Conservation (phyloP, 2,329 filamentous ascomycete species). For the Macroventuria anomochaeta region DNA sequence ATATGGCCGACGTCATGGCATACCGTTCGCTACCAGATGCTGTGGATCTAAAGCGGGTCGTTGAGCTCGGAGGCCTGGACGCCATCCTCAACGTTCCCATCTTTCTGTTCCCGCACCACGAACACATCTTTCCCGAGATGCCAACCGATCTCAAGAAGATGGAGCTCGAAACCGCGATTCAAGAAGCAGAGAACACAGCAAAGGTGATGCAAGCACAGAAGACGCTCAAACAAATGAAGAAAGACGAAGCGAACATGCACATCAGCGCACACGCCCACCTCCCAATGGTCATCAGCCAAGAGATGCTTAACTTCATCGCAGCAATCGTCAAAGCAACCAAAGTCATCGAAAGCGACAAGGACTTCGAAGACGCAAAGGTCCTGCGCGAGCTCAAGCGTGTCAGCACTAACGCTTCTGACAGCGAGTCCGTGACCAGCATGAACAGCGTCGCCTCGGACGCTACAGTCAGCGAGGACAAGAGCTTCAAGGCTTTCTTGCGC, state of each 20-base stretch:
- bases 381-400: conserved; percentile 38
- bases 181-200: conserved; percentile 54
- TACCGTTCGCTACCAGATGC: conserved; percentile 56
- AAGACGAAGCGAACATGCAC: conserved; percentile 58
- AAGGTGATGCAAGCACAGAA: conserved; percentile 51
- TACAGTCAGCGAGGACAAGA: conserved; percentile 26
- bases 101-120: conserved; percentile 61
- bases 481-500: conserved; percentile 34
- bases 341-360: conserved; percentile 61
- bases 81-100: conserved; percentile 57
- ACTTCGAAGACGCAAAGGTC: conserved; percentile 48
- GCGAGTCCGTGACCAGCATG: conserved; percentile 17
- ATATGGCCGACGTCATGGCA: conserved; percentile 57
- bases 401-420: conserved; percentile 30
- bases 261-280: conserved; percentile 58
- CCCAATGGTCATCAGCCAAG: conserved; percentile 59
- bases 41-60: conserved; percentile 56
- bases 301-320: conserved; percentile 61
- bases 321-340: conserved; percentile 65
- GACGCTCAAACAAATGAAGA: conserved; percentile 50
- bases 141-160: conserved; percentile 46
- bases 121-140: conserved; percentile 57
- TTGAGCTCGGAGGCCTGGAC: conserved; percentile 60
- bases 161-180: conserved; percentile 48
- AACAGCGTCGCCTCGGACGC: conserved; percentile 32